Base-by-base conservation (phyloP, 192 early-diverging fungal genomes). In the Backusella circina region DNA sequence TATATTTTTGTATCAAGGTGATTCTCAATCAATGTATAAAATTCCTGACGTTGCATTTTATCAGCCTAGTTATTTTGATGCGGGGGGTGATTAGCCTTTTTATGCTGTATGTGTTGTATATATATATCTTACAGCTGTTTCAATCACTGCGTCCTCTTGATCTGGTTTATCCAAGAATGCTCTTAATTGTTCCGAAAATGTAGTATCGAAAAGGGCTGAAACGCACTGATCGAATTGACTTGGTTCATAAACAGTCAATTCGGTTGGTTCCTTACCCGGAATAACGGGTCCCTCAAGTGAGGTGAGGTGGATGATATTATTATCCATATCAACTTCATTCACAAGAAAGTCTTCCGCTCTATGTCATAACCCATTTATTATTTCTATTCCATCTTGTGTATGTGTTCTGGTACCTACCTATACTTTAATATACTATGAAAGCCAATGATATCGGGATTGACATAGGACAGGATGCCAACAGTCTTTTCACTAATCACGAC, bases 331-430 rank as follows among this genome's bases (percentile, higher is more conserved):
- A 18, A 99, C 92, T 87, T 99, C 97, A 83, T 96, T 91, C 30
- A 99, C 97, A 37, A 95, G 83, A 83, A 99, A 99, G 80, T 99
- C 97, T 0, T 88, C 83, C 65, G 86, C 92, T 75, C 96, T 93
- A 77, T 28, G 35, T 57, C 16, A 54, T 18, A 31, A 51, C 7
- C 35, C n/a, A n/a, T n/a, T n/a, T n/a, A n/a, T 69, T 39, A 33
- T 18, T 12, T 12, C 31, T 5, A n/a, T 57, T 39, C 21, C 12
- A 5, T 38, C 21, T 47, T 21, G 13, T 32, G 23, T 15, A 7
- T 32, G 1, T 10, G 0, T 5, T 9, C 10, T 18, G 26, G n/a
- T n/a, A n/a, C n/a, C n/a, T 78, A 74, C 77, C 77, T 72, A 23
- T 78, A 70, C 39, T 78, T 78, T 9, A 78, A 30, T 21, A 78